These are phyloP conservation scores for Xylaria longipes DNA, from an alignment of 495 filamentous ascomycete species.

Conservation along the genomic window DNA sequence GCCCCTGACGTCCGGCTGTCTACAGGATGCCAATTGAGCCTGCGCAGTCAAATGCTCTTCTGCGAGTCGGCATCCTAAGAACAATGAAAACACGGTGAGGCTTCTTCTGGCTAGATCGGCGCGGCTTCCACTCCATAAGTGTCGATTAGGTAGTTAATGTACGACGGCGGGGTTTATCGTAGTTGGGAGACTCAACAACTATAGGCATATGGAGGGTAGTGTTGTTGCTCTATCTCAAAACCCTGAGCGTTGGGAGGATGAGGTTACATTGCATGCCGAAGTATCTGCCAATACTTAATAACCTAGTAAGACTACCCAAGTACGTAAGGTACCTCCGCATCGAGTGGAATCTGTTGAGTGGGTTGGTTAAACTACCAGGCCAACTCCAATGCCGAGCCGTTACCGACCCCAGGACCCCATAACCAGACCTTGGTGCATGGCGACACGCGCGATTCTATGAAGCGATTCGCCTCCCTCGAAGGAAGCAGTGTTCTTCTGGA, in stretches of 20 bases:
- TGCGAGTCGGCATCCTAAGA: background rate
- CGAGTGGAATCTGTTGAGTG: background rate
- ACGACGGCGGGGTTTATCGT: slow-evolving; percentile 7
- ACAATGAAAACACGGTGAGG: background rate
- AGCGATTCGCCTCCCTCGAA: slow-evolving; percentile 5
- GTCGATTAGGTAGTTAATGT: slow-evolving; percentile 19
- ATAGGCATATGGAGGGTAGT: background rate
- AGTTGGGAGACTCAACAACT: background rate
- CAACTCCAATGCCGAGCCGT: background rate
- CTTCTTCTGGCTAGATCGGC: background rate
- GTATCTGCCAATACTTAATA: slow-evolving; percentile 3
- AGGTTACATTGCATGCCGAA: slow-evolving; percentile 19
- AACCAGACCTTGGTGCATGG: background rate
- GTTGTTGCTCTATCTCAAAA: background rate
- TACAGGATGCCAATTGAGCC: background rate
- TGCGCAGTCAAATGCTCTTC: background rate
- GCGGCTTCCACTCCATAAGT: background rate
- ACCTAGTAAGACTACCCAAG: background rate
- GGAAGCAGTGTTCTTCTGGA: background rate
- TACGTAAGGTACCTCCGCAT: slow-evolving; percentile 13
- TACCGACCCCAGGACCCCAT: background rate
- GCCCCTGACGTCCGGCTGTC: background rate
- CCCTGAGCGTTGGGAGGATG: background rate
- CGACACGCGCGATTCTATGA: background rate
- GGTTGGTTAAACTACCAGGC: background rate